phyloP scores from a whole-genome alignment of 345 rosid genomes.

The Trapa bicornis region DNA sequence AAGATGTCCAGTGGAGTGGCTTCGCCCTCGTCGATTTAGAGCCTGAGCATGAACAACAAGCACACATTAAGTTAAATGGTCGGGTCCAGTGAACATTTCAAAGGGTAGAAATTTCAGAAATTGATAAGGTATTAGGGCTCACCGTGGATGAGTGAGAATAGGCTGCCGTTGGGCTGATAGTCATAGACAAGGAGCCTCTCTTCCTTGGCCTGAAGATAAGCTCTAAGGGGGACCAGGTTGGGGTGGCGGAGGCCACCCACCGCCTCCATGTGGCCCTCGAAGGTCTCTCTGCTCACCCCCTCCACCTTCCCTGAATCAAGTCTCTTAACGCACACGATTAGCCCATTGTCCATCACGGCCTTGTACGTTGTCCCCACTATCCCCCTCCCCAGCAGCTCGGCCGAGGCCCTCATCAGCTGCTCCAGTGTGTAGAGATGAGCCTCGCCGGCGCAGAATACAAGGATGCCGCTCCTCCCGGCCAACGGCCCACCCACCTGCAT shows the following conservation, averaged over 20 bases:
- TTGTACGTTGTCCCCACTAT: constrained; percentile 74
- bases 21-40: constrained; percentile 71
- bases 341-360: constrained; percentile 66
- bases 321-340: constrained; percentile 67
- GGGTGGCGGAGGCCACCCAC: constrained; percentile 92
- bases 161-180: constrained; percentile 89
- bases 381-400: constrained; percentile 87
- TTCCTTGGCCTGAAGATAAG: constrained; percentile 72
- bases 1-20: constrained; percentile 94
- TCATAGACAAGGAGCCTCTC: constrained; percentile 79
- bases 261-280: constrained; percentile 86
- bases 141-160: constrained; percentile 80
- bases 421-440: constrained; percentile 65
- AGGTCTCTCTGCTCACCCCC: constrained; percentile 40
- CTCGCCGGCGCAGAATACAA: constrained; percentile 84
- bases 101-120: no score
- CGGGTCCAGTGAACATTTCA: no score
- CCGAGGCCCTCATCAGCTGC: constrained; percentile 87
- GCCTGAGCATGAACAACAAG: constrained; percentile 27
- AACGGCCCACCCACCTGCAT: constrained; percentile 36
- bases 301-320: constrained; percentile 59
- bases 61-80: background rate
- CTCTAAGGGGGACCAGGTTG: constrained; percentile 76
- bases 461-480: constrained; percentile 59
- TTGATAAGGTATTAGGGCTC: background rate